These are phyloP conservation scores for Blastobotrys illinoisensis DNA, from an alignment of 1,139 yeast genomes.

Conservation along the genomic window DNA sequence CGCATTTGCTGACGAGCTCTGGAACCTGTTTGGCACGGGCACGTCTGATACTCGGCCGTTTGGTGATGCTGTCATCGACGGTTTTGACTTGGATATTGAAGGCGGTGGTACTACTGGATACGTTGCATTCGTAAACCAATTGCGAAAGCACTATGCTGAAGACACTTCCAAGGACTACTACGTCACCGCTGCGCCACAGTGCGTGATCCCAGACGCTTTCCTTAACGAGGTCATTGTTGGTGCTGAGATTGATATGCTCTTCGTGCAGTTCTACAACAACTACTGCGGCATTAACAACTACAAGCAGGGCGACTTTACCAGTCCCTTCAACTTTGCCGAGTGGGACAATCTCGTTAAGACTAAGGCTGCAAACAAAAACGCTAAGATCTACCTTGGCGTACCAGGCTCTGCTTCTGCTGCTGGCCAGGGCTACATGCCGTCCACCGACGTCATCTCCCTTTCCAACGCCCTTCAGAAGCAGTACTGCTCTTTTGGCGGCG, in stretches of 20 bases:
- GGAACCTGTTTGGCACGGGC: slow-evolving; percentile 86
- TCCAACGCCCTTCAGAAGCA: slow-evolving; percentile 27
- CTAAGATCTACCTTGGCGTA: slow-evolving; percentile 60
- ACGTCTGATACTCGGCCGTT: slow-evolving; percentile 60
- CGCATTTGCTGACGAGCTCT: slow-evolving; percentile 63
- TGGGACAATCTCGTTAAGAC: slow-evolving; percentile 68
- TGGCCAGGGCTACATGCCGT: slow-evolving; percentile 55
- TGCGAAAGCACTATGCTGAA: slow-evolving; percentile 50
- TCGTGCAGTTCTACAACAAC: slow-evolving; percentile 90
- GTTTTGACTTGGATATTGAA: slow-evolving; percentile 69
- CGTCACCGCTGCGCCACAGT: slow-evolving; percentile 91
- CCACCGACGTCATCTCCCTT: slow-evolving; percentile 17
- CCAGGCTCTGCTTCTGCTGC: slow-evolving; percentile 68
- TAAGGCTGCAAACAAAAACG: slow-evolving; percentile 56
- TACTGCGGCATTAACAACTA: slow-evolving; percentile 46
- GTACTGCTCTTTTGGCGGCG: slow-evolving; percentile 63
- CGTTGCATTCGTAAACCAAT: slow-evolving; percentile 42
- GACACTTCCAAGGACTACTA: slow-evolving; percentile 50
- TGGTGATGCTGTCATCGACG: slow-evolving; percentile 57
- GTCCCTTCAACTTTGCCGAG: slow-evolving; percentile 67
- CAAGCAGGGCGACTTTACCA: slow-evolving; percentile 30
- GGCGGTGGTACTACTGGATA: slow-evolving; percentile 47
- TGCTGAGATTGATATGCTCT: slow-evolving; percentile 73
- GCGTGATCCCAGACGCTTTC: slow-evolving; percentile 84
- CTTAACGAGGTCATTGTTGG: slow-evolving; percentile 60